phyloP scores from a whole-genome alignment of 345 rosid genomes.

The Pistacia integerrima region DNA sequence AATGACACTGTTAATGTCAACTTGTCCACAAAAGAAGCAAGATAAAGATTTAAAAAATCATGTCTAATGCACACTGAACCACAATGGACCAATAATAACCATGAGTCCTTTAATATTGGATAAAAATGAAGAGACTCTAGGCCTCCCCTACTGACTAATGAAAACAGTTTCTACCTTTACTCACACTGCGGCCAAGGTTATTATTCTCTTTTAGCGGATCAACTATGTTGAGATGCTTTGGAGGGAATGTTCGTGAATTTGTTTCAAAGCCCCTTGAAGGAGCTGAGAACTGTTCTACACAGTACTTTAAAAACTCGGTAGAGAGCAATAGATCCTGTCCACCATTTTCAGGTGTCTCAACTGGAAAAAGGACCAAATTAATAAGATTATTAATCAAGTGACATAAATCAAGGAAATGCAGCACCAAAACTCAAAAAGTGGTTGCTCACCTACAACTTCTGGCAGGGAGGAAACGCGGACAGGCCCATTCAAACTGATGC shows the following conservation, averaged over 20 bases:
- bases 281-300: constrained; percentile 54
- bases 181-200: constrained; percentile 96
- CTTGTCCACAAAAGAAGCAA: no score
- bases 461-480: constrained; percentile 65
- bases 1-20: neutral
- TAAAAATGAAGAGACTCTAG: neutral
- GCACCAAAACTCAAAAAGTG: neutral
- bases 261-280: constrained; percentile 65
- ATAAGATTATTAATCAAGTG: constrained; percentile 12
- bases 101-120: neutral
- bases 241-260: constrained; percentile 53
- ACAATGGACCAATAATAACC: neutral
- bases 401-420: neutral
- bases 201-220: constrained; percentile 85
- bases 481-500: constrained; percentile 82
- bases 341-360: constrained; percentile 57
- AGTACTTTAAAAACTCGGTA: constrained; percentile 64
- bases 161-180: constrained; percentile 60
- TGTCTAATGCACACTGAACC: no score
- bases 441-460: constrained; percentile 63
- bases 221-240: constrained; percentile 79
- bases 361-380: constrained; percentile 34
- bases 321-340: constrained; percentile 61
- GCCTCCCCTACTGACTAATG: neutral
- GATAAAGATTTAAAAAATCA: no score